Base-by-base conservation (phyloP, 2,329 filamentous ascomycete genomes). In the Sclerotinia nivalis region DNA sequence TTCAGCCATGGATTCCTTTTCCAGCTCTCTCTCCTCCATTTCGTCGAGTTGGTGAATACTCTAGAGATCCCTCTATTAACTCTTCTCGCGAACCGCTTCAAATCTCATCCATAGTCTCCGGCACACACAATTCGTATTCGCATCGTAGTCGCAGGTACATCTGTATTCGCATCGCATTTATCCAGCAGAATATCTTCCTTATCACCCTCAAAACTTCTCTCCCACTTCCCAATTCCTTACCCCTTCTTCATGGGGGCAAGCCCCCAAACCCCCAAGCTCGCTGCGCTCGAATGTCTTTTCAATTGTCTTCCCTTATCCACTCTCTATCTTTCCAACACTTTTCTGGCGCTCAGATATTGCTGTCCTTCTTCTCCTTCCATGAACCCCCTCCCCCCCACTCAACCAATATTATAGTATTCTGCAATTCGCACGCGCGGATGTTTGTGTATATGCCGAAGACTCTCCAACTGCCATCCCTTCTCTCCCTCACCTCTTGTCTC, bases 371-470 rank as follows among this genome's bases (percentile, higher is more conserved):
- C 12, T 40, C 37, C 37, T 43, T 43, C 40, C 40, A 4, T 43
- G 13, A 43, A 10, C 13, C 13, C 40, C 2, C 1, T 15, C 40
- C 40, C 13, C 3, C 37, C 40, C 13, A 0, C 37, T 13, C 7
- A 40, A 40, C 37, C 12, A 43, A 43, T 43, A 43, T 49, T 22
- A 49, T 40, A 15, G 22, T 25, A 58, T 40, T n/a, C 34, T 40
- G 20, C 10, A 5, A n/a, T n/a, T 40, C 22, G 55, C 31, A 20
- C 34, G 31, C 20, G 12, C 31, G 55, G 90, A 83, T 97, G 93
- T 80, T 96, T 93, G 79, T 93, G 93, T 12, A 92, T 96, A 76
- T 68, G 40, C 25, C 50, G 20, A 20, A 47, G 49, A 45, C 49
- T 47, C 22, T 20, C n/a, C 13, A 13, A 25, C 13, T n/a, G 10